These are phyloP conservation scores for Hyaloscypha finlandica DNA, from an alignment of 495 filamentous ascomycete genomes.

Conservation along the genomic window DNA sequence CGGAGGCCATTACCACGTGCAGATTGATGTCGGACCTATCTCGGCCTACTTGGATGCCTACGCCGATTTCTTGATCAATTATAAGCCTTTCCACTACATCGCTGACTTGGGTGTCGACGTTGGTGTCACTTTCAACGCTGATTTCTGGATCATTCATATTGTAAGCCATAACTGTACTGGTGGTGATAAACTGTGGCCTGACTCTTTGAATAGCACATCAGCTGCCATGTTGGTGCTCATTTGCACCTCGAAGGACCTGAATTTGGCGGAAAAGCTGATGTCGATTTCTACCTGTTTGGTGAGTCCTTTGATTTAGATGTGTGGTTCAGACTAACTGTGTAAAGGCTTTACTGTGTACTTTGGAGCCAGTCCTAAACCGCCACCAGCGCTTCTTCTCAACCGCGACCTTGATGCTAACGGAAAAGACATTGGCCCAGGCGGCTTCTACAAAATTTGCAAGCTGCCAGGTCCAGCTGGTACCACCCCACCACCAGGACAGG, in stretches of 20 bases:
- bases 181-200: no score
- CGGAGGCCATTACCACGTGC: slow-evolving; percentile 31
- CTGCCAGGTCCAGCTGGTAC: not conserved
- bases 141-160: not conserved
- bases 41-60: not conserved
- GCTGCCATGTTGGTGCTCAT: slow-evolving; percentile 36
- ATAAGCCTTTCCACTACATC: not conserved
- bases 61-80: slow-evolving; percentile 19
- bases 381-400: no score
- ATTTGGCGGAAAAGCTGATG: slow-evolving; percentile 18
- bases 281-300: slow-evolving; percentile 48
- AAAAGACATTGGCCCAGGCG: not conserved
- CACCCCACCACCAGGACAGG: not conserved
- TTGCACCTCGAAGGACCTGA: slow-evolving; percentile 40
- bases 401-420: not conserved
- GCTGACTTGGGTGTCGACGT: not conserved
- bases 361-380: no score
- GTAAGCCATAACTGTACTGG: no score
- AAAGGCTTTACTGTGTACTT: slow-evolving; percentile 50
- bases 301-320: no score
- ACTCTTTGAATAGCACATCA: no score
- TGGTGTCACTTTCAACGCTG: not conserved
- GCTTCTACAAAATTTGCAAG: not conserved
- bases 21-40: not conserved
- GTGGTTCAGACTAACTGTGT: no score